Percentiles rank a stretch among this genome's conserved stretches.
These are phyloP conservation scores for Carex myosuroides DNA, from an alignment of 176 grass and related monocot species.

Conservation along the genomic window DNA sequence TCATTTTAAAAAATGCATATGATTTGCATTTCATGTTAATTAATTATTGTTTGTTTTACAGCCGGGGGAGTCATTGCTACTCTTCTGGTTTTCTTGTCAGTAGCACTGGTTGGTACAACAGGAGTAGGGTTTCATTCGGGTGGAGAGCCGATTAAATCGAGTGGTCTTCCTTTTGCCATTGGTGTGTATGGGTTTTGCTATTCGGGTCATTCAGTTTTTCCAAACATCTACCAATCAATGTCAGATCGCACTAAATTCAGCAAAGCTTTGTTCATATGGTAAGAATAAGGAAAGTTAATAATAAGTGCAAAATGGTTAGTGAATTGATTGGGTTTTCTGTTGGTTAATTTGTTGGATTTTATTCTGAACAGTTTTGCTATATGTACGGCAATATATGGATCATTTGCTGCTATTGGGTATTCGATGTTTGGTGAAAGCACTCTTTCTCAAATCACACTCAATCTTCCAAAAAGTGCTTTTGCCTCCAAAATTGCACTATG, in stretches of 20 bases:
- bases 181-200: constrained; percentile 94
- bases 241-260: constrained; percentile 82
- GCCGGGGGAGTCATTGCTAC: constrained; percentile 69
- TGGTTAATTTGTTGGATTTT: constrained; percentile 28
- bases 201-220: constrained; percentile 81
- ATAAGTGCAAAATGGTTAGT: background rate
- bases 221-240: constrained; percentile 96
- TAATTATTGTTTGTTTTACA: constrained; percentile 28
- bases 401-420: constrained; percentile 69
- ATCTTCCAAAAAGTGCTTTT: constrained; percentile 75
- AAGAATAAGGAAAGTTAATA: constrained; percentile 13
- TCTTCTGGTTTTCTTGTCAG: constrained; percentile 61
- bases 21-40: background rate
- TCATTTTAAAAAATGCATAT: background rate
- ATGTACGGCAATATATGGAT: constrained; percentile 73
- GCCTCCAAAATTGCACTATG: constrained; percentile 77
- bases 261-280: constrained; percentile 76
- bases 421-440: constrained; percentile 89
- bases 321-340: constrained; percentile 6
- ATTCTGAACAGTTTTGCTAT: constrained; percentile 57
- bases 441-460: constrained; percentile 89
- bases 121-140: constrained; percentile 59
- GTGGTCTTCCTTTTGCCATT: constrained; percentile 75
- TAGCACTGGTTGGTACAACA: constrained; percentile 45
- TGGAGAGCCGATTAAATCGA: constrained; percentile 58